phyloP scores from a whole-genome alignment of 495 filamentous ascomycete genomes.

The Hypoxylon subgilvum region DNA sequence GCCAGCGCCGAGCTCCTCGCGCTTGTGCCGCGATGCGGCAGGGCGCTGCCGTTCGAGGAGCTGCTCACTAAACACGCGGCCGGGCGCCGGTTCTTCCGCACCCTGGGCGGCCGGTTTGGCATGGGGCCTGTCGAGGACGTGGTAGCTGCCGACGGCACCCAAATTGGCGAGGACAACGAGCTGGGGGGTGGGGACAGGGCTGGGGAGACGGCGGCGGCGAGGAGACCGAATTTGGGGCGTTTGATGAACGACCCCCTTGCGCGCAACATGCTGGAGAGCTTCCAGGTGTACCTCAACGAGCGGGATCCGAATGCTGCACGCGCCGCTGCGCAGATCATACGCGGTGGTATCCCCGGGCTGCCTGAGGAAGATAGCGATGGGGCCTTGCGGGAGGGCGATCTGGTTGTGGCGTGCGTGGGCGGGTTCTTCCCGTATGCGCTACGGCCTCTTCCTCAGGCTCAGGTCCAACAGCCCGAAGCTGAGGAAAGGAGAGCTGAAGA shows the following conservation, averaged over 20 bases:
- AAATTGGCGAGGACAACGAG: not conserved
- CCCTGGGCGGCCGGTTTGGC: conserved; percentile 26
- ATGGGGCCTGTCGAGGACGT: conserved; percentile 32
- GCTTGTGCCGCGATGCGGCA: conserved; percentile 20
- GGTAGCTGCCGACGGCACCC: not conserved
- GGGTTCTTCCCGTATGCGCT: conserved; percentile 36
- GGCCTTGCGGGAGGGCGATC: conserved; percentile 31
- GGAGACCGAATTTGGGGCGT: conserved; percentile 5
- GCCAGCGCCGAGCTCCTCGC: conserved; percentile 11
- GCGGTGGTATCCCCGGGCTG: conserved; percentile 6
- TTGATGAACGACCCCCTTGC: conserved; percentile 9
- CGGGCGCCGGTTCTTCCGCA: conserved; percentile 33
- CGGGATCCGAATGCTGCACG: conserved; percentile 8
- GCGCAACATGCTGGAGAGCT: not conserved
- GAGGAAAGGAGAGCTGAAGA: not conserved
- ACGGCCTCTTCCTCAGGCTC: conserved; percentile 2
- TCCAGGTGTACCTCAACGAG: conserved; percentile 17
- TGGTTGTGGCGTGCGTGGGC: conserved; percentile 32
- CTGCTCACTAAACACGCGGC: not conserved
- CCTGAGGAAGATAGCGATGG: conserved; percentile 6
- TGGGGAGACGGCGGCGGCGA: not conserved
- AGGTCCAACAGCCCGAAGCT: not conserved
- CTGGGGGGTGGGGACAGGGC: not conserved
- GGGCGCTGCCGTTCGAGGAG: conserved; percentile 5
- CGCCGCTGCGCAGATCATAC: conserved; percentile 2